phyloP scores from a whole-genome alignment of 352 stramenopile species.

The Pythium insidiosum region DNA sequence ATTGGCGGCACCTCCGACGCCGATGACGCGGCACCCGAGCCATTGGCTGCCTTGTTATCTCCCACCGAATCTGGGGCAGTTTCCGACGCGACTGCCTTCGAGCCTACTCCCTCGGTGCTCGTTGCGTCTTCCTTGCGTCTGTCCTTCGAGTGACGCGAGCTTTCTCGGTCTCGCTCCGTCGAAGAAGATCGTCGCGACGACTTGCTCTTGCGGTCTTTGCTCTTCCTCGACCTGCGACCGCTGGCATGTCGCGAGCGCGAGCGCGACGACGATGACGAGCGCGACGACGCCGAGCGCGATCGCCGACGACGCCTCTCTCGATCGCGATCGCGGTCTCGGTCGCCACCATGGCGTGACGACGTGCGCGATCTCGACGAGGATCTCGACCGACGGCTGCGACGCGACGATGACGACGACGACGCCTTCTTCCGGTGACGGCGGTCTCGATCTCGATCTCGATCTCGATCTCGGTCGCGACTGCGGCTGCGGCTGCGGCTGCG shows the following conservation, averaged over 20 bases:
- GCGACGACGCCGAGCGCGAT: conserved; percentile 11
- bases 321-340: not conserved
- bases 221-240: conserved; percentile 6
- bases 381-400: not conserved
- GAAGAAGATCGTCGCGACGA: too few species aligned
- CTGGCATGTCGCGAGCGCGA: conserved; percentile 15
- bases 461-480: conserved; percentile 1
- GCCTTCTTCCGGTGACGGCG: conserved; percentile 2
- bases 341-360: too few species aligned
- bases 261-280: not conserved
- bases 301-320: conserved; percentile 8
- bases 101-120: too few species aligned
- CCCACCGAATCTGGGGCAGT: not conserved
- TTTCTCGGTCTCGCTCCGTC: too few species aligned
- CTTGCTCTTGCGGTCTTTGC: conserved; percentile 2
- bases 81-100: too few species aligned
- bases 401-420: conserved; percentile 5
- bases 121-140: too few species aligned
- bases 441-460: not conserved
- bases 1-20: too few species aligned
- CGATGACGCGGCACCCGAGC: not conserved
- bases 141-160: too few species aligned
- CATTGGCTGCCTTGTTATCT: too few species aligned
- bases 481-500: conserved; percentile 16
- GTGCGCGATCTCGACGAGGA: not conserved